phyloP scores from a whole-genome alignment of 2,329 filamentous ascomycete species.

The Pseudocercospora pini-densiflorae region DNA sequence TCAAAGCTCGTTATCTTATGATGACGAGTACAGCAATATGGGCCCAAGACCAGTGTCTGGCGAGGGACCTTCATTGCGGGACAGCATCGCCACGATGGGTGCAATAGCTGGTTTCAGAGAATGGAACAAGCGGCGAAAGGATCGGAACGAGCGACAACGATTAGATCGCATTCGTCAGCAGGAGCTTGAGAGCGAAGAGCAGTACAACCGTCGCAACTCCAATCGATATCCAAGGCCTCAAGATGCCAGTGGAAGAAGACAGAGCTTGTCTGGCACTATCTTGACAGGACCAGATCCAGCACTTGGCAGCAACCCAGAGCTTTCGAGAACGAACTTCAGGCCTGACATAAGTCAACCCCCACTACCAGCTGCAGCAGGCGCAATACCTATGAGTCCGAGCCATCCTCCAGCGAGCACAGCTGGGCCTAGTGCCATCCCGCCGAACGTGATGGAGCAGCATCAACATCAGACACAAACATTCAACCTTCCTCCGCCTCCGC shows the following conservation, averaged over 20 bases:
- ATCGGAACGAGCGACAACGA: slow-evolving; percentile 62
- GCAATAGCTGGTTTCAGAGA: slow-evolving; percentile 43
- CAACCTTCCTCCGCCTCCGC: slow-evolving; percentile 38
- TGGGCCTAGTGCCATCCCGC: slow-evolving; percentile 16
- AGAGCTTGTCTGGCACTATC: slow-evolving; percentile 38
- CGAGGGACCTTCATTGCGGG: slow-evolving; percentile 43
- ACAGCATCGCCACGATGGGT: slow-evolving; percentile 53
- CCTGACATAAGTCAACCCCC: slow-evolving; percentile 40
- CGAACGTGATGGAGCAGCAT: slow-evolving; percentile 8
- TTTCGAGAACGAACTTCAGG: slow-evolving; percentile 44
- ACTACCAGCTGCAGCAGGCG: slow-evolving; percentile 39
- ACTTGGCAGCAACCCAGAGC: slow-evolving; percentile 50
- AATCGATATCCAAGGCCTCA: slow-evolving; percentile 36
- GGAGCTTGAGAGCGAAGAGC: slow-evolving; percentile 48
- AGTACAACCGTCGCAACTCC: slow-evolving; percentile 41
- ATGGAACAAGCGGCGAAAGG: slow-evolving; percentile 57
- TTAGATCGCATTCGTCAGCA: slow-evolving; percentile 59
- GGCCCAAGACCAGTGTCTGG: slow-evolving; percentile 17
- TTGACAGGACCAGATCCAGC: slow-evolving; percentile 44
- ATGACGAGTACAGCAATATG: slow-evolving; percentile 37
- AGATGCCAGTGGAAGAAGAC: slow-evolving; percentile 33
- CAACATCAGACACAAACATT: slow-evolving; percentile 24
- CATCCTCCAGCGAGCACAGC: slow-evolving; percentile 16
- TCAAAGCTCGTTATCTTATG: slow-evolving; percentile 46
- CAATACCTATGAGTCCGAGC: slow-evolving; percentile 21